Base-by-base conservation (phyloP, 176 grass and related monocot species). In the Zea luxurians region DNA sequence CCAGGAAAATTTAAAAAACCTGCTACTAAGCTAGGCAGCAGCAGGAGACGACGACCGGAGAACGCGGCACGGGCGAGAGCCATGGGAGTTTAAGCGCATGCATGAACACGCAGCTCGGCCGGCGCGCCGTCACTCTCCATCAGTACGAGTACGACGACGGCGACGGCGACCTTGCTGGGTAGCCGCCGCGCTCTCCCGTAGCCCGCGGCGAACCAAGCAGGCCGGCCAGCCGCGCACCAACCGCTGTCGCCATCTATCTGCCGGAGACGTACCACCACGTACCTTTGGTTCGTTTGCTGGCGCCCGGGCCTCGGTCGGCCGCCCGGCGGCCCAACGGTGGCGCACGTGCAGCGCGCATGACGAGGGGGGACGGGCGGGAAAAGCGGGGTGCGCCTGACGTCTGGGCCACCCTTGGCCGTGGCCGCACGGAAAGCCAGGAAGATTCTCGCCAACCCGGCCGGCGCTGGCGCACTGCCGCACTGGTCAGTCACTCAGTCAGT, bases 371-470 rank as follows among this genome's bases (percentile, higher is more conserved):
- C 3, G n/a, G 47, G 10, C 2, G 11, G 13, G 47, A 11, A 0
- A 0, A 3, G 10, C 4, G 48, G 50, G 15, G 53, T 18, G 54
- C n/a, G 17, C n/a, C 54, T 58, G 54, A 58, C 69, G 2, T 49
- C 6, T 66, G 59, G 73, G 11, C 18, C 73, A 21, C 4, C 12
- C 2, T 20, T 4, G 37, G 2, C 3, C 11, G 53, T 62, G 43
- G 78, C 44, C 66, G 62, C 79, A 82, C 66, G 50, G 67, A 73
- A 78, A 61, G 41, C 85, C 49, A 79, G 44, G 80, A 83, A 53
- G 80, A 83, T 87, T 53, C 86, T 74, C 71, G 12, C 8, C 36
- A 60, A 60, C 2, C 7, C 6, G 3, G 0, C 17, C 5, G 2
- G 20, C 7, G 8, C 57, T 21, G 18, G 3, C 4, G 57, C 18